These are phyloP conservation scores for Botryosphaeria dothidea DNA, from an alignment of 2,329 filamentous ascomycete species.

Conservation along the genomic window DNA sequence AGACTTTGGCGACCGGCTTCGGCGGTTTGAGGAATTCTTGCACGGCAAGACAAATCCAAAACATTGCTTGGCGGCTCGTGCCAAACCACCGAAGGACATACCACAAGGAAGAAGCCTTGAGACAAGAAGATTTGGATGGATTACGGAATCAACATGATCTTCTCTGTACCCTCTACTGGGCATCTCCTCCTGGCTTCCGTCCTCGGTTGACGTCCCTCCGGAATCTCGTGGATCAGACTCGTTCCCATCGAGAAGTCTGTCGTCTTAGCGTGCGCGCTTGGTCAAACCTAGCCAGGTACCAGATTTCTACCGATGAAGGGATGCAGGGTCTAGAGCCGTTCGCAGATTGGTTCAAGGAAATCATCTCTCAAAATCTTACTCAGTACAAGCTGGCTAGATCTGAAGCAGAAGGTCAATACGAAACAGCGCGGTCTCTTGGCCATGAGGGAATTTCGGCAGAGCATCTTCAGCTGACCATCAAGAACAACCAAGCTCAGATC, in stretches of 20 bases:
- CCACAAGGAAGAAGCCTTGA: constrained; percentile 57
- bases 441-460: constrained; percentile 44
- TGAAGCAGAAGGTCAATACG: constrained; percentile 58
- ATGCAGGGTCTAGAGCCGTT: constrained; percentile 49
- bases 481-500: constrained; percentile 59
- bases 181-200: constrained; percentile 54
- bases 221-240: constrained; percentile 57
- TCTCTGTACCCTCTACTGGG: constrained; percentile 61
- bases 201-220: constrained; percentile 54
- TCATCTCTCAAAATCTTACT: constrained; percentile 52
- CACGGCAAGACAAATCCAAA: constrained; percentile 55
- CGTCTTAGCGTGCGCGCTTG: constrained; percentile 60
- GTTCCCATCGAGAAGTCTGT: constrained; percentile 61
- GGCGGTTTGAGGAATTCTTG: constrained; percentile 48
- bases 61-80: constrained; percentile 58
- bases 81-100: constrained; percentile 63
- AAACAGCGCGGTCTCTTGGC: constrained; percentile 37
- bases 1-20: constrained; percentile 55
- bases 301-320: constrained; percentile 55
- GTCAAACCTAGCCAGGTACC: constrained; percentile 58
- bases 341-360: constrained; percentile 56
- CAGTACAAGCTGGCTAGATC: constrained; percentile 58
- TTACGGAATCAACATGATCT: constrained; percentile 64
- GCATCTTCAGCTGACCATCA: constrained; percentile 54
- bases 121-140: constrained; percentile 56